These are phyloP conservation scores for Puccinia polysora DNA, from an alignment of 1,284 basidiomycete genomes.

Conservation along the genomic window DNA sequence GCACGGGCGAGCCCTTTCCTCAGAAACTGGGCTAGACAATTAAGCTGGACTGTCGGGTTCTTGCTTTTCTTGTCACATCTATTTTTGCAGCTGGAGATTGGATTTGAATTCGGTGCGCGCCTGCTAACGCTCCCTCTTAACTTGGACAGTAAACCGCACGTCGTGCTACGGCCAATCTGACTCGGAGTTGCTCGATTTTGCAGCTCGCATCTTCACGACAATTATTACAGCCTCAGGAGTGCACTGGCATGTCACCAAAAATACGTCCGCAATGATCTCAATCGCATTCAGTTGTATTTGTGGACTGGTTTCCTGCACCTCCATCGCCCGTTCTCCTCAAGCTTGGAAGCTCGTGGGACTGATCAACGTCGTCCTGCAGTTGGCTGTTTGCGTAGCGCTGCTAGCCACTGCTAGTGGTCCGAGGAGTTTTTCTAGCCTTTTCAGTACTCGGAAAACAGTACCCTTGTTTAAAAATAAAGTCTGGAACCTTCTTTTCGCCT, in stretches of 20 bases:
- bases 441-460: background rate
- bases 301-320: slow-evolving; percentile 7
- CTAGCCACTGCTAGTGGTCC: slow-evolving; percentile 20
- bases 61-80: slow-evolving; percentile 7
- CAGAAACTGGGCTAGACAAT: slow-evolving; percentile 28
- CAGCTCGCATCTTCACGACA: slow-evolving; percentile 5
- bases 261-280: background rate
- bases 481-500: slow-evolving; percentile 11
- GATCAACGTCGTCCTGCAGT: background rate
- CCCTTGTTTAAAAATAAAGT: background rate
- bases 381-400: slow-evolving; percentile 23
- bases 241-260: slow-evolving; percentile 6
- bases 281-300: background rate
- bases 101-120: slow-evolving; percentile 26
- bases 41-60: slow-evolving; percentile 29
- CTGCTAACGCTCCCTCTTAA: background rate
- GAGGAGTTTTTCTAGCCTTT: slow-evolving; percentile 20
- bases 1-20: slow-evolving; percentile 17
- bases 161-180: background rate
- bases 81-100: slow-evolving; percentile 13
- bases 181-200: background rate
- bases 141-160: background rate
- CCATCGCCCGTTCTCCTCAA: slow-evolving; percentile 16
- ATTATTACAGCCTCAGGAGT: slow-evolving; percentile 19
- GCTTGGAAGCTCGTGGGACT: slow-evolving; percentile 36